Conservation (phyloP, 2,329 filamentous ascomycete genomes). For the Fusarium poae region DNA sequence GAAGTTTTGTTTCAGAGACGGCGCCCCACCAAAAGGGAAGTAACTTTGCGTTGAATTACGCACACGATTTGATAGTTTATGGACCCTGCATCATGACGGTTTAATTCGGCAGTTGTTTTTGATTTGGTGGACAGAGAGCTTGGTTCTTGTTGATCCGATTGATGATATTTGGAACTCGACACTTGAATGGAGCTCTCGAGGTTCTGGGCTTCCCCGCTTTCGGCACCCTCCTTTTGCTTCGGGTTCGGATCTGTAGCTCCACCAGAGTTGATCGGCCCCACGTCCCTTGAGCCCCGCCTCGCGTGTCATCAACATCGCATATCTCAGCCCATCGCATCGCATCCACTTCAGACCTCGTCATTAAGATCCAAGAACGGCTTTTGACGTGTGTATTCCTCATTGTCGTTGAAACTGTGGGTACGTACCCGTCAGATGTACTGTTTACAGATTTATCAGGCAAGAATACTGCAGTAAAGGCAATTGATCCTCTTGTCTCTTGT, state of each 20-base stretch:
- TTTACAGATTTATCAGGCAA: not conserved
- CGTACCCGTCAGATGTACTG: not conserved
- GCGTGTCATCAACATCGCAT: conserved; percentile 14
- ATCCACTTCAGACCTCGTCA: conserved; percentile 39
- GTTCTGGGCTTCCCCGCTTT: conserved; percentile 26
- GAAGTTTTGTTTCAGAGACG: conserved; percentile 20
- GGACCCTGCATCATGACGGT: conserved; percentile 22
- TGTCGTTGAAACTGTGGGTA: conserved; percentile 3
- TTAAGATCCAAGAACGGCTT: conserved; percentile 27
- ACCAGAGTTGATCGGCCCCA: conserved; percentile 38
- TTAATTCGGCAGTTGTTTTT: conserved; percentile 20
- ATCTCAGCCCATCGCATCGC: conserved; percentile 7
- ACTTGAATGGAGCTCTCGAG: not conserved
- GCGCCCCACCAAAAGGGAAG: conserved; percentile 30
- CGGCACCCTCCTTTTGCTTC: conserved; percentile 36
- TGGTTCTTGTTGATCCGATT: conserved; percentile 11
- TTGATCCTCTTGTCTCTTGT: conserved; percentile 7
- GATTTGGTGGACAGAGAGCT: not conserved
- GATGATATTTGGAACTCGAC: not conserved
- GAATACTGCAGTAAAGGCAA: not conserved
- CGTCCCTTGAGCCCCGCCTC: conserved; percentile 36
- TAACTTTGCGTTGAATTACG: conserved; percentile 31
- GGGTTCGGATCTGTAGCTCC: conserved; percentile 10
- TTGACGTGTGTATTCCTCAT: conserved; percentile 24
- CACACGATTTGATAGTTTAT: conserved; percentile 22